phyloP scores from a whole-genome alignment of 345 rosid genomes.

The Eucalyptus paniculata region DNA sequence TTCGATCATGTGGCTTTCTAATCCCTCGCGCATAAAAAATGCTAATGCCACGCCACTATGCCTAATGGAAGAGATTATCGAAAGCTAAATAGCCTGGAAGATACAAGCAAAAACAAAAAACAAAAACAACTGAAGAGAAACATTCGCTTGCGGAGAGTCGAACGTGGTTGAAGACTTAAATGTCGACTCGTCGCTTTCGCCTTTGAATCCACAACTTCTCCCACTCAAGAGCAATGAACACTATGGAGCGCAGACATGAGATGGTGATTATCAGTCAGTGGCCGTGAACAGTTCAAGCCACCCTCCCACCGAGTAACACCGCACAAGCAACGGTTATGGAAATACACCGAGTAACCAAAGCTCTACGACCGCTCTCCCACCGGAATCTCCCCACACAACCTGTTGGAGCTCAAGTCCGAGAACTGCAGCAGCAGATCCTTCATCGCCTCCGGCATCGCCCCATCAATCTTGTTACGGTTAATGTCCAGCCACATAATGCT shows the following conservation, averaged over 20 bases:
- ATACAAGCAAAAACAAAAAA: background rate
- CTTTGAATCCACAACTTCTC: background rate
- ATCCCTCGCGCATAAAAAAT: background rate
- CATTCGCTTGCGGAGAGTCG: background rate
- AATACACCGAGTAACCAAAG: constrained; percentile 27
- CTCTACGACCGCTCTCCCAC: background rate
- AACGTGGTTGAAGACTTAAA: background rate
- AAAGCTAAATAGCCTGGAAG: no score
- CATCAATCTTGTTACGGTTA: background rate
- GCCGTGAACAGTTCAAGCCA: background rate
- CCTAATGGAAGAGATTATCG: background rate
- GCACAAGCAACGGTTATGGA: constrained; percentile 70
- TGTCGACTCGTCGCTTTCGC: background rate
- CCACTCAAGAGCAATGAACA: background rate
- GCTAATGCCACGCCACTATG: background rate
- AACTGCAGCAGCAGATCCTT: no score
- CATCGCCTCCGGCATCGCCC: no score
- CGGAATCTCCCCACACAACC: background rate
- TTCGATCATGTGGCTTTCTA: background rate
- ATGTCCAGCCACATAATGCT: background rate
- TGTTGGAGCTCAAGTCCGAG: background rate
- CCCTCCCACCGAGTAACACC: constrained; percentile 35
- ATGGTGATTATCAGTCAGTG: background rate
- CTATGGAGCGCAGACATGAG: background rate
- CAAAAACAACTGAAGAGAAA: background rate